These are phyloP conservation scores for Cynara cardunculus DNA, from an alignment of 129 eudicot species.

Conservation along the genomic window DNA sequence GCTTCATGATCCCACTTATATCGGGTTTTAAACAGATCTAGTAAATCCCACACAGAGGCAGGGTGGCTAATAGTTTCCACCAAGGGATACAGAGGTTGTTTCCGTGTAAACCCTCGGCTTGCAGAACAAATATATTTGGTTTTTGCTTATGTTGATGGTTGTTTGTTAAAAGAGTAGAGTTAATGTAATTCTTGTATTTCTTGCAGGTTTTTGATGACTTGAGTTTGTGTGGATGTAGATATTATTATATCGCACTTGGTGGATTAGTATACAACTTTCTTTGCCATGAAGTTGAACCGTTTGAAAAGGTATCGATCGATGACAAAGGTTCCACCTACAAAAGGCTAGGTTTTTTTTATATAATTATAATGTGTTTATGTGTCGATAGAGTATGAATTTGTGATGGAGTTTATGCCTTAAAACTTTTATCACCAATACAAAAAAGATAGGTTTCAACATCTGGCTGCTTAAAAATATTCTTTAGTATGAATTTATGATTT, in stretches of 20 bases:
- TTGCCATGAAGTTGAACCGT: neutral
- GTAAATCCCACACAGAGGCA: no score
- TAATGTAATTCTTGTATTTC: neutral
- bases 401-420: neutral
- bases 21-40: no score
- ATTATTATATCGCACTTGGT: constrained; percentile 2
- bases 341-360: neutral
- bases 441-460: neutral
- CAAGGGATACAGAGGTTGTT: no score
- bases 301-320: neutral
- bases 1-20: neutral
- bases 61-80: no score
- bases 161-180: no score
- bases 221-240: neutral
- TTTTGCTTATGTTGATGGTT: neutral
- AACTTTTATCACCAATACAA: neutral
- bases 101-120: no score
- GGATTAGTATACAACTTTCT: constrained; percentile 1
- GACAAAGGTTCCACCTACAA: neutral
- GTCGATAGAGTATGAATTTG: neutral
- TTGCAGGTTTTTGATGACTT: constrained; percentile 28
- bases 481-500: neutral
- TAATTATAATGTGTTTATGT: neutral
- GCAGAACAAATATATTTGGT: neutral
- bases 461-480: neutral